Evolutionary conservation across 129 eudicot genomes (phyloP), one percentile per base, ranked within the genome.

Genomic region (Chrysanthemum lavandulifolium): DNA sequence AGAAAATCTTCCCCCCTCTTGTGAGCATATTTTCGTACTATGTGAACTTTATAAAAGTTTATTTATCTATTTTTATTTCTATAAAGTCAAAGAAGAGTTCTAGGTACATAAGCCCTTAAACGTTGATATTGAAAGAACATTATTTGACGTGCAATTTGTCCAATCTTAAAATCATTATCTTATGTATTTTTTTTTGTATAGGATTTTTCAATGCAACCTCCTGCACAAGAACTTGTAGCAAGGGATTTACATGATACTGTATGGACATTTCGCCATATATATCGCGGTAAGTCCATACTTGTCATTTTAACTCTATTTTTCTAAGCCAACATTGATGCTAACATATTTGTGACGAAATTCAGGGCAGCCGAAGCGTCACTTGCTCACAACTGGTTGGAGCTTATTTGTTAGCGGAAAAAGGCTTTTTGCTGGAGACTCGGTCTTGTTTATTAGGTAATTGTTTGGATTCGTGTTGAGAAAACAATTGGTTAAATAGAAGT

Each of bases 341-440:
- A 49, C 19, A 43, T 77, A 21, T 31, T 1, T 63, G 10, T 36
- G 67, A 13, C 57, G 16, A 72, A 48, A 65, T 73, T 33, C 75
- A 95, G 99, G 99, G 79, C 99, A 95, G 83, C 99, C 99, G 45
- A 95, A 95, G 76, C 88, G 99, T 63, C 99, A 95, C 81, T 84
- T 95, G 86, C 94, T 95, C 40, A 95, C 99, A 13, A 95, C 97
- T 11, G 99, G 99, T 21, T 95, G 99, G 99, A 95, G 99, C 81
- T 82, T 90, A 31, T 95, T 95, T 78, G 97, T 95, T 63, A 82
- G 95, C 23, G 99, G 94, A 16, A 95, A 95, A 78, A 82, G 97
- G 85, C 87, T 95, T 77, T 79, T 90, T 83, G 99, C 99, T 0
- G 99, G 97, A 50, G 99, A 90, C 79, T 90, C 99, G 1, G 99